Evolutionary conservation across 2,329 filamentous ascomycete genomes (phyloP), one percentile per base, ranked within the genome.

Genomic region (Botrytis sinoallii): DNA sequence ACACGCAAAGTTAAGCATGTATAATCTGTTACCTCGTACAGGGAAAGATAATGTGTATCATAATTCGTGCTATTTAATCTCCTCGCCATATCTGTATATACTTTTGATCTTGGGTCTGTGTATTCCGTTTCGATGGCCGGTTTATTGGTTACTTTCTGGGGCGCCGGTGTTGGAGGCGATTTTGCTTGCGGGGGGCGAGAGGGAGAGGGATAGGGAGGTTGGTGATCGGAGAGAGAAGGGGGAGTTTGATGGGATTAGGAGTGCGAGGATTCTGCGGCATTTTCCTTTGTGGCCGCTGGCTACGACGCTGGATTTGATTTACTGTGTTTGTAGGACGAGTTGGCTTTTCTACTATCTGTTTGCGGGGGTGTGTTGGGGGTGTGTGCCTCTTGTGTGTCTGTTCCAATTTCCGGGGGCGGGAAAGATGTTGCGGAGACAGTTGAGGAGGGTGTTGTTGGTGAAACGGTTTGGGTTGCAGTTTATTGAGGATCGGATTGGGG

Each of bases 281-380:
- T 78, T 85, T 42, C 84, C 85, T 2, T 76, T 87, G 3, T 87
- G 85, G 85, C 82, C 84, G 1, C 75, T 86, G 2, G 80, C 87
- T 69, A 79, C 84, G 2, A 83, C 83, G 0, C 75, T 87, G 40
- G 86, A 87, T 75, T 78, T 87, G 4, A 75, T 80, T 0, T 88
- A 87, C 76, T 82, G 83, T 3, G 79, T 87, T 18, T 83, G 81
- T 64, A 82, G 85, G 20, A 87, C 85, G 22, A 87, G 86, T 76
- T 88, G 86, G 86, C 83, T 88, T 1, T 81, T 88, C 0, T 84
- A 85, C 72, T 83, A 82, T 76, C 75, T 83, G 1, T 87, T 86
- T 75, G 77, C 81, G 4, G 76, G 78, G 0, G 65, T 76, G 1
- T 86, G 85, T 75, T 87, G 85, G 77, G 82, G 83, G 1, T 74